Base-by-base conservation (phyloP, 106 monocot species). In the Acorus calamus region DNA sequence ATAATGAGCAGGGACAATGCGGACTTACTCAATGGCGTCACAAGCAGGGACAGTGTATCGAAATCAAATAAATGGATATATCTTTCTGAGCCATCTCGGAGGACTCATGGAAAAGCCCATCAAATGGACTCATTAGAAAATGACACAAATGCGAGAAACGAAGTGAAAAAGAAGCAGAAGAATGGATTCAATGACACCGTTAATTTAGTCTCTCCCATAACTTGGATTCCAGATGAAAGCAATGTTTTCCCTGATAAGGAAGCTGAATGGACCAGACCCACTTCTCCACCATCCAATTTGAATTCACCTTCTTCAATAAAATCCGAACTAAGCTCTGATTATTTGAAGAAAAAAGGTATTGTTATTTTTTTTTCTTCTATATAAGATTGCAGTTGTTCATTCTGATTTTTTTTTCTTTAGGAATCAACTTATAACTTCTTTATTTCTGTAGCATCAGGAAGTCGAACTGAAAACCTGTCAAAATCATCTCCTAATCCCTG, bases 161-260 rank as follows among this genome's bases (percentile, higher is more conserved):
- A 83, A 75, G 7, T 59, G 8, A 87, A 70, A 28, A 80, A 53
- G 73, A 96, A 81, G 55, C 78, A 67, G 47, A 87, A 55, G 61
- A 91, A 84, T 64, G 55, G 73, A 8, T 49, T 10, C 10, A 73
- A 14, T 11, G 71, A 42, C 42, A 75, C 44, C 45, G 50, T 61
- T 45, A 65, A 75, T 69, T 57, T 72, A 63, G 55, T 47, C 7
- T 53, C 66, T 66, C 43, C 51, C 0, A 50, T 59, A 42, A 53
- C 53, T 61, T 69, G 63, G 50, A 7, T 53, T 13, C 65, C 60
- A 43, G 72, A 60, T 12, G 72, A 71, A 65, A 74, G 56, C 71
- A 74, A 68, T 13, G 65, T 61, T 28, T 28, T 28, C 28, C 28
- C 28, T 28, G 28, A 68, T 49, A 68, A 47, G 42, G 70, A 63